Conservation (phyloP, 805 yeast genomes). For the Scheffersomyces ergatensis region DNA sequence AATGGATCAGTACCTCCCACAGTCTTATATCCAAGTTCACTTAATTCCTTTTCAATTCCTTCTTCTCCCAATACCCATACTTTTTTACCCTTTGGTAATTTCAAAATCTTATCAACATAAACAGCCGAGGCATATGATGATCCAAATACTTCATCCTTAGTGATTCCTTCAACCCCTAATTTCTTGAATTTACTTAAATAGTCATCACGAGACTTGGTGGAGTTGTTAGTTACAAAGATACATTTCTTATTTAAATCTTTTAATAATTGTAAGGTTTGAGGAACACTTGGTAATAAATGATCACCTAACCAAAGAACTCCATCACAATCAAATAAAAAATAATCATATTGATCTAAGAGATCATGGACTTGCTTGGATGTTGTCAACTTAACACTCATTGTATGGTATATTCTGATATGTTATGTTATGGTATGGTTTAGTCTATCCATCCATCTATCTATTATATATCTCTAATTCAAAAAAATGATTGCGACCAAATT, state of each 20-base stretch:
- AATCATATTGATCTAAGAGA: slow-evolving; percentile 68
- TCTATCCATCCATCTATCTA: background rate
- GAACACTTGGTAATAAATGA: slow-evolving; percentile 71
- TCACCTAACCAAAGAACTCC: slow-evolving; percentile 96
- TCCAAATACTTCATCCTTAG: slow-evolving; percentile 76
- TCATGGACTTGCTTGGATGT: slow-evolving; percentile 42
- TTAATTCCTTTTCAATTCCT: slow-evolving; percentile 81
- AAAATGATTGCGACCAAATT: no score
- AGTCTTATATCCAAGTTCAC: slow-evolving; percentile 67
- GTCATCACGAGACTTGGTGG: slow-evolving; percentile 81
- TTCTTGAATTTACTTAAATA: slow-evolving; percentile 75
- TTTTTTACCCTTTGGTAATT: slow-evolving; percentile 72
- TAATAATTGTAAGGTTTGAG: slow-evolving; percentile 70
- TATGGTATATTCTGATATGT: no score
- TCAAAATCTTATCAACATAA: slow-evolving; percentile 71
- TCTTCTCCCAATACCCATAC: slow-evolving; percentile 87
- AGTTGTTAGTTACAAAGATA: slow-evolving; percentile 92
- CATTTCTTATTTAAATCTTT: slow-evolving; percentile 58
- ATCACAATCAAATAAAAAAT: slow-evolving; percentile 93
- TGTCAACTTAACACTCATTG: slow-evolving; percentile 15
- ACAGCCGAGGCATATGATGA: slow-evolving; percentile 91
- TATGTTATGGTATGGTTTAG: no score
- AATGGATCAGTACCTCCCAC: slow-evolving; percentile 82
- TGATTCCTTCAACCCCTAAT: slow-evolving; percentile 47
- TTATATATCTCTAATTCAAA: no score